phyloP scores from a whole-genome alignment of 1,284 basidiomycete genomes.

The Schizophyllum amplum region DNA sequence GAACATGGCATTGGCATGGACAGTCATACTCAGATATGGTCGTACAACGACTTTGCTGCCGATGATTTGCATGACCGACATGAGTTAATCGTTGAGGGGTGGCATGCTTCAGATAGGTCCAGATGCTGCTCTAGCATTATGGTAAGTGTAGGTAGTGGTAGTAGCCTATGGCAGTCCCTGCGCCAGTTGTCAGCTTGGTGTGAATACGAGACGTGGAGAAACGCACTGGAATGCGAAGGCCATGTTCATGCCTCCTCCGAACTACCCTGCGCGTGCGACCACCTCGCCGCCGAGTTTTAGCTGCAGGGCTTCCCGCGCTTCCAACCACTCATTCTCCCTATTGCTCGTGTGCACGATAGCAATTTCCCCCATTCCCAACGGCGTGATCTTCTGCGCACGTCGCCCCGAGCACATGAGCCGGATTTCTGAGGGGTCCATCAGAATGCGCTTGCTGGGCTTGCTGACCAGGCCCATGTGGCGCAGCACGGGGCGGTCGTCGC shows the following conservation, averaged over 20 bases:
- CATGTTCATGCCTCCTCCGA: no score
- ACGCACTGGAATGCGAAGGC: neutral
- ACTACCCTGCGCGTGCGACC: conserved; percentile 60
- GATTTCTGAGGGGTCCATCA: conserved; percentile 68
- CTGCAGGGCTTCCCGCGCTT: conserved; percentile 64
- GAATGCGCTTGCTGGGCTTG: conserved; percentile 67
- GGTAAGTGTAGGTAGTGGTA: neutral
- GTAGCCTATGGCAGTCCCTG: neutral
- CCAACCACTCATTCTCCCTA: conserved; percentile 64
- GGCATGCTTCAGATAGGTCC: no score
- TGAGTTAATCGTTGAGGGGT: no score
- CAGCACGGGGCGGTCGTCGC: conserved; percentile 78
- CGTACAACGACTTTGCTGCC: no score
- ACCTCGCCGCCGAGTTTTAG: conserved; percentile 63
- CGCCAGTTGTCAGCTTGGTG: no score
- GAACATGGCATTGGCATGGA: no score
- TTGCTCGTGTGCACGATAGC: conserved; percentile 69
- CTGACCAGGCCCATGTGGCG: conserved; percentile 66
- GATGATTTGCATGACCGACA: no score
- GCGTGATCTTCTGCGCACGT: conserved; percentile 62
- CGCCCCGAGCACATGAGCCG: conserved; percentile 66
- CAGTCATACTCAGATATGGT: no score
- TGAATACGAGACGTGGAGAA: no score
- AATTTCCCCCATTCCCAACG: conserved; percentile 80
- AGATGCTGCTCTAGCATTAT: neutral